Percentiles rank a stretch among this genome's conserved stretches.
These are phyloP conservation scores for Naegleria lovaniensis DNA, from an alignment of 208 protist genomes.

Conservation along the genomic window DNA sequence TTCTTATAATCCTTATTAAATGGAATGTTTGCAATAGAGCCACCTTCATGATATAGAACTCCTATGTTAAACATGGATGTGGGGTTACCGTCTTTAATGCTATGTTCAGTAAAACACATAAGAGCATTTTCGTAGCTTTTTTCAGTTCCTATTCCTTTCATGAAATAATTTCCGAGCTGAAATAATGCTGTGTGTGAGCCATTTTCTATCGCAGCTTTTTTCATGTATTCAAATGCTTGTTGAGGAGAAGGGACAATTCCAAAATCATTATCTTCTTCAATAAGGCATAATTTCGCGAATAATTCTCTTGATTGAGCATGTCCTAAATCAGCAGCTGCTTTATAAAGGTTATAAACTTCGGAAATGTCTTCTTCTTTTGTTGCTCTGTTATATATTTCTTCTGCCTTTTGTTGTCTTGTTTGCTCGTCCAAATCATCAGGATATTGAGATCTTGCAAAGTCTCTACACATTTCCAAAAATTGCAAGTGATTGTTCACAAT, in stretches of 20 bases:
- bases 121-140: background rate
- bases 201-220: background rate
- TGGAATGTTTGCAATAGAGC: background rate
- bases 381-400: background rate
- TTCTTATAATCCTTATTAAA: constrained; percentile 1
- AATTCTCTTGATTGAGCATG: background rate
- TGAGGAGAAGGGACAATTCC: background rate
- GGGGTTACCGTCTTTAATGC: background rate
- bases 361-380: background rate
- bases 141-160: background rate
- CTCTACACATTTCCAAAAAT: background rate
- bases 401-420: background rate
- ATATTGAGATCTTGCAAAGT: background rate
- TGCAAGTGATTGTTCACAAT: background rate
- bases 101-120: background rate
- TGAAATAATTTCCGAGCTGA: background rate
- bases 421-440: background rate
- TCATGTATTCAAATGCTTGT: background rate
- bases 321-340: background rate
- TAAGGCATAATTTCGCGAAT: background rate
- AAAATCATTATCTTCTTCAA: constrained; percentile 6
- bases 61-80: constrained; percentile 11
- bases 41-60: background rate
- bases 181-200: background rate
- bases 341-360: background rate